Percentiles rank a stretch among this genome's conserved stretches.
Evolutionary conservation across 306 rosid species (phyloP).

Genomic region (Aeschynomene evenia): DNA sequence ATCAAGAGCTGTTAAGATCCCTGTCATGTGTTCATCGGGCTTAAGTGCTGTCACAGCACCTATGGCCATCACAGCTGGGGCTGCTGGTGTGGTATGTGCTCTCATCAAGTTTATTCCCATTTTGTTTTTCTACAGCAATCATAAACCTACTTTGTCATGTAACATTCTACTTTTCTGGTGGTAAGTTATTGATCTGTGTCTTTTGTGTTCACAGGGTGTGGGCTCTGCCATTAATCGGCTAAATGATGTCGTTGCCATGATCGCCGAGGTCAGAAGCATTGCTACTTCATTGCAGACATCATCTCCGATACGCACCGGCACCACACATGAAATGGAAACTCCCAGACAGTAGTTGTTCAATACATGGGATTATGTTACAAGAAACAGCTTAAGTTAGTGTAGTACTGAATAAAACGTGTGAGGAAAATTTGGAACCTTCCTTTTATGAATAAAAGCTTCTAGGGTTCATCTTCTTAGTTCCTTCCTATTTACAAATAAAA

Average conservation of each 20-base stretch:
- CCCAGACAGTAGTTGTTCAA: constrained; percentile 34
- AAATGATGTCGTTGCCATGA: constrained; percentile 82
- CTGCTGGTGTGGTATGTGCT: constrained; percentile 83
- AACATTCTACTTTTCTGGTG: neutral
- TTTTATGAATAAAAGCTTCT: neutral
- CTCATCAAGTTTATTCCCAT: neutral
- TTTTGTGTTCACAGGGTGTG: constrained; percentile 59
- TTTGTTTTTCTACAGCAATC: neutral
- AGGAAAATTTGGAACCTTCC: constrained; percentile 5
- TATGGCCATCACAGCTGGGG: constrained; percentile 93
- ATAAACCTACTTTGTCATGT: neutral
- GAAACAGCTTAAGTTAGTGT: constrained; percentile 4
- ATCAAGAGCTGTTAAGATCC: constrained; percentile 84
- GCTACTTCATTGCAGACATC: constrained; percentile 59
- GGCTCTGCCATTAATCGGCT: constrained; percentile 92
- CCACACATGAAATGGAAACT: constrained; percentile 38
- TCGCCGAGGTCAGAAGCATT: constrained; percentile 83
- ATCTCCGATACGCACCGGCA: constrained; percentile 8
- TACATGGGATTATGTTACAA: neutral
- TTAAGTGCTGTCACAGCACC: constrained; percentile 85
- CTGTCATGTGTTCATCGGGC: constrained; percentile 89
- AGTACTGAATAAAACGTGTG: constrained; percentile 27
- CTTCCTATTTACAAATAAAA: constrained; percentile 5
- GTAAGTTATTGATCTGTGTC: constrained; percentile 6
- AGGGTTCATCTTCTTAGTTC: neutral